Percentiles rank a stretch among this genome's conserved stretches.
phyloP scores from a whole-genome alignment of 148 eudicot species.

The Fallopia convolvulus region DNA sequence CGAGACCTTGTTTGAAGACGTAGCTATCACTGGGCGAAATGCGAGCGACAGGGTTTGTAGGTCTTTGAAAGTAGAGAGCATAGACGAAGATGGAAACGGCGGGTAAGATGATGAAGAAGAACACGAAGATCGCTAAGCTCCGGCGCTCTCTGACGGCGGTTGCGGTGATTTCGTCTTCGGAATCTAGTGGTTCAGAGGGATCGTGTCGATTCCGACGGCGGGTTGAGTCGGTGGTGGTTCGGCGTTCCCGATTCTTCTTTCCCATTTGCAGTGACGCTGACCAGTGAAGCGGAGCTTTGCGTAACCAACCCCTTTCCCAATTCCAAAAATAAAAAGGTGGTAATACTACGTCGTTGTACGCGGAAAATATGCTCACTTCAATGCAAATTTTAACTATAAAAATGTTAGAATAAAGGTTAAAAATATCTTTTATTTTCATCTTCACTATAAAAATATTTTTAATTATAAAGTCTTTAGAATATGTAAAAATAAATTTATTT shows the following conservation, averaged over 20 bases:
- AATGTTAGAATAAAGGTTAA: no score
- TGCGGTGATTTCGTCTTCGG: conserved; percentile 5
- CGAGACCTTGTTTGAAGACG: conserved; percentile 26
- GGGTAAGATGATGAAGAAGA: conserved; percentile 30
- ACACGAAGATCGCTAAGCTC: conserved; percentile 17
- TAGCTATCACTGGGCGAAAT: background rate
- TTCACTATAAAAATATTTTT: no score
- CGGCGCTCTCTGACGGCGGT: conserved; percentile 18
- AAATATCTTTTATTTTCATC: no score
- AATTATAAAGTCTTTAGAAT: no score
- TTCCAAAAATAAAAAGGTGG: no score
- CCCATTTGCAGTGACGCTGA: conserved; percentile 13
- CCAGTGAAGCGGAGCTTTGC: background rate
- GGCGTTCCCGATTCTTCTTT: conserved; percentile 34
- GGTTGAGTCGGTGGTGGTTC: conserved; percentile 26
- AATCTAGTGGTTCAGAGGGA: conserved; percentile 10
- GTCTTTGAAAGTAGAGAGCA: conserved; percentile 11
- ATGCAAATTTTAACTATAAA: no score
- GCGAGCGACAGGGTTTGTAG: background rate
- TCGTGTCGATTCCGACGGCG: conserved; percentile 31
- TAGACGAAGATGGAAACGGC: conserved; percentile 34
- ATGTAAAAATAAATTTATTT: no score
- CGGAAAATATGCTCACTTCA: background rate
- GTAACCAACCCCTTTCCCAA: background rate
- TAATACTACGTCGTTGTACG: background rate